Conservation (phyloP, 2,329 filamentous ascomycete genomes). For the Monosporascus sp. region DNA sequence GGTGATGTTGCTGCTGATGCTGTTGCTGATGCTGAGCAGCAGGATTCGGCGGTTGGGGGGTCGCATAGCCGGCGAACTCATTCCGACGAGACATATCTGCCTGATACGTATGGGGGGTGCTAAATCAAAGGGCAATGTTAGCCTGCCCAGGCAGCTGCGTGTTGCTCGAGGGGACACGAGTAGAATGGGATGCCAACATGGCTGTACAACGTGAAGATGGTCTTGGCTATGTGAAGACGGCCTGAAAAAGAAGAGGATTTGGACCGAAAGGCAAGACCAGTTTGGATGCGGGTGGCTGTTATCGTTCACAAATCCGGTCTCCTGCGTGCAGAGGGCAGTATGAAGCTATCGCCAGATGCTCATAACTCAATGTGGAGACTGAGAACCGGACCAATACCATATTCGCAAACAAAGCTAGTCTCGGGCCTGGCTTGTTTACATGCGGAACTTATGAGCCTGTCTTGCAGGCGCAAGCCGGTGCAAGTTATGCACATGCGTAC, state of each 20-base stretch:
- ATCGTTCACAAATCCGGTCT: constrained; percentile 7
- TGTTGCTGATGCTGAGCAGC: constrained; percentile 29
- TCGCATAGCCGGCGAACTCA: constrained; percentile 30
- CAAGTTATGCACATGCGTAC: constrained; percentile 12
- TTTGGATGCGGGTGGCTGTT: constrained; percentile 7
- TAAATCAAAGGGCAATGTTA: constrained; percentile 34
- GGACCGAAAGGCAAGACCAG: constrained; percentile 5
- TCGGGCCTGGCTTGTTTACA: constrained; percentile 17
- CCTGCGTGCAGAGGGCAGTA: constrained; percentile 4
- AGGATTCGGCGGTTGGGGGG: constrained; percentile 18
- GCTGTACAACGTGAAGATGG: constrained; percentile 12
- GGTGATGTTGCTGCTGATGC: constrained; percentile 28
- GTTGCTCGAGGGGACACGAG: constrained; percentile 13
- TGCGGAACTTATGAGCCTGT: constrained; percentile 15
- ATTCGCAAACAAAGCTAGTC: constrained; percentile 13
- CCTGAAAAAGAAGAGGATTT: constrained; percentile 2
- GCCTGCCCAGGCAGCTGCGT: constrained; percentile 15
- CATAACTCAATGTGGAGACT: constrained; percentile 12
- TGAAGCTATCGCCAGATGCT: constrained; percentile 17
- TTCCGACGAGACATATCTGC: constrained; percentile 44
- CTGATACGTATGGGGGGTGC: constrained; percentile 43
- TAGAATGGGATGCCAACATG: constrained; percentile 15
- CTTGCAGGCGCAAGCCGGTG: constrained; percentile 9
- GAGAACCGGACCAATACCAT: constrained; percentile 9
- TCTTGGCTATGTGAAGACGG: constrained; percentile 3